Evolutionary conservation across 192 early-diverging fungal genomes (phyloP).

Genomic region (Gaertneriomyces semiglobifer): DNA sequence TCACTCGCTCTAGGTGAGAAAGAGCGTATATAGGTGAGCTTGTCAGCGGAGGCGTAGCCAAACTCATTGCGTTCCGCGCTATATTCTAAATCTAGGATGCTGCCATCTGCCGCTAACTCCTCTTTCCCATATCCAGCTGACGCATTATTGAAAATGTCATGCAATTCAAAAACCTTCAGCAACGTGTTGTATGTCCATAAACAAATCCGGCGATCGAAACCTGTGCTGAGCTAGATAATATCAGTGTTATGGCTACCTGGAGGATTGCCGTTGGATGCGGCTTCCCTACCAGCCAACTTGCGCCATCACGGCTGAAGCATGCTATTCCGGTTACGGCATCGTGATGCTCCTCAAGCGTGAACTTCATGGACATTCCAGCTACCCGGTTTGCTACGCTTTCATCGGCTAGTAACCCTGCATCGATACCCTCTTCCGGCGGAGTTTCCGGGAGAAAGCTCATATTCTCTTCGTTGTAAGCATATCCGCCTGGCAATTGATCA

Average conservation of each 20-base stretch:
- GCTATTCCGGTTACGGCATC: constrained; percentile 49
- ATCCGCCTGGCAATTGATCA: constrained; percentile 32
- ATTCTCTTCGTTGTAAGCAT: constrained; percentile 59
- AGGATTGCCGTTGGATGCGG: too few relatives aligned
- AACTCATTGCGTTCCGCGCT: constrained; percentile 52
- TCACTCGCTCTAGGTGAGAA: constrained; percentile 53
- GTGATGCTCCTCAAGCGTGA: constrained; percentile 47
- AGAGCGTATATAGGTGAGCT: constrained; percentile 48
- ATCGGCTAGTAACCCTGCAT: constrained; percentile 6
- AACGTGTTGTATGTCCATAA: constrained; percentile 45
- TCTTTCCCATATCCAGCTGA: constrained; percentile 38
- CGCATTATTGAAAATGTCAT: constrained; percentile 48
- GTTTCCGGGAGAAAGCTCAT: constrained; percentile 40
- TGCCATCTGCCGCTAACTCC: constrained; percentile 59
- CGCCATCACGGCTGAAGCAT: constrained; percentile 43
- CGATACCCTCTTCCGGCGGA: constrained; percentile 16
- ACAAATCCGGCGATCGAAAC: constrained; percentile 57
- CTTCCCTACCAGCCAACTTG: constrained; percentile 47
- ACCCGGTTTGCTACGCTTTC: constrained; percentile 55
- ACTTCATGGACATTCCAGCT: constrained; percentile 53
- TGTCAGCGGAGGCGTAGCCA: constrained; percentile 53
- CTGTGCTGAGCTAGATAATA: constrained; percentile 40
- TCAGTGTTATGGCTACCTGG: too few relatives aligned
- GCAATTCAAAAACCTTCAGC: constrained; percentile 15
- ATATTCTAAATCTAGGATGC: constrained; percentile 53